Percentiles rank a stretch among this genome's conserved stretches.
Evolutionary conservation across 352 stramenopile species (phyloP).

Genomic region (Phytophthora pisi): DNA sequence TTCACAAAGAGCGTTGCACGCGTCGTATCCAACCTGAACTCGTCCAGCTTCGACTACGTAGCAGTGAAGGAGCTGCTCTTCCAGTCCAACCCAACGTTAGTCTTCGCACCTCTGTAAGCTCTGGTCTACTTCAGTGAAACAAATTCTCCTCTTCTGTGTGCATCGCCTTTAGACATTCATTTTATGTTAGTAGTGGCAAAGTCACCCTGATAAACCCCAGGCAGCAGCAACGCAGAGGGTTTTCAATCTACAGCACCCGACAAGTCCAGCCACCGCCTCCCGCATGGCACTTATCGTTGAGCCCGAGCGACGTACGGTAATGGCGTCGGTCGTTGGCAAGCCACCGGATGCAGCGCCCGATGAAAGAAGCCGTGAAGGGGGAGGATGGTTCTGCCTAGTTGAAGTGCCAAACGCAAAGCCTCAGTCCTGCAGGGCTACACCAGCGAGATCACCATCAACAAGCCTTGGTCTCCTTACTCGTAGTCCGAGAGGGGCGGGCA

Average conservation of each 20-base stretch:
- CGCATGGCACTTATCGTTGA: constrained; percentile 22
- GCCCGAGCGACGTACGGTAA: constrained; percentile 26
- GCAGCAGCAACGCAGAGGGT: constrained; percentile 19
- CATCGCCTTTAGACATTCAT: too few relatives aligned
- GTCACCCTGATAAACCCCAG: constrained; percentile 6
- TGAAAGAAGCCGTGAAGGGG: constrained; percentile 28
- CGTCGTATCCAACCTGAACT: constrained; percentile 63
- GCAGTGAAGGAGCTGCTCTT: constrained; percentile 72
- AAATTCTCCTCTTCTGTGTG: too few relatives aligned
- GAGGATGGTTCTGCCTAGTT: constrained; percentile 14
- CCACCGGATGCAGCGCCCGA: constrained; percentile 2
- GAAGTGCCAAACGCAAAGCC: constrained; percentile 31
- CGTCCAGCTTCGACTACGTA: constrained; percentile 72
- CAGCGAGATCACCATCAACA: constrained; percentile 9
- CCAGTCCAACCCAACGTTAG: constrained; percentile 70
- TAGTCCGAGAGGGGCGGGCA: constrained; percentile 97
- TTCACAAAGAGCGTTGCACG: constrained; percentile 64
- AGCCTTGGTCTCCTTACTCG: constrained; percentile 44
- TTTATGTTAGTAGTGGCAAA: constrained; percentile 11
- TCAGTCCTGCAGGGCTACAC: constrained; percentile 6
- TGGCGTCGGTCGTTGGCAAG: constrained; percentile 26
- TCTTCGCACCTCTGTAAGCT: constrained; percentile 57
- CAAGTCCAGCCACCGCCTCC: constrained; percentile 15
- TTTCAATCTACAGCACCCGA: constrained; percentile 16
- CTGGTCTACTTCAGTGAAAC: too few relatives aligned